Percentiles rank a stretch among this genome's conserved stretches.
Evolutionary conservation across 208 protist species (phyloP).

Genomic region (Phytomonas francai): DNA sequence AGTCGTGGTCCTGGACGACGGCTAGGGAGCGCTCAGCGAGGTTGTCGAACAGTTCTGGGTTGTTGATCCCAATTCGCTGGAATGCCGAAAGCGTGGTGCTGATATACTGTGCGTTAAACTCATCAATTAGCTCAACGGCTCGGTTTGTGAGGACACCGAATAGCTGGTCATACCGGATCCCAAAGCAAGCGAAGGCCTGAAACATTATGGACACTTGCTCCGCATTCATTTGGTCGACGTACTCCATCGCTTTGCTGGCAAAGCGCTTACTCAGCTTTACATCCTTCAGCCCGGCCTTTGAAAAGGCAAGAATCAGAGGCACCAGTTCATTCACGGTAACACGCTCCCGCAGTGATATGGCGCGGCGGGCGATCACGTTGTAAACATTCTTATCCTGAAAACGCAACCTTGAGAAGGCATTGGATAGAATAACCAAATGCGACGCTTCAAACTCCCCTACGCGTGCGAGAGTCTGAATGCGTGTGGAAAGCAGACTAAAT

Average conservation of each 20-base stretch:
- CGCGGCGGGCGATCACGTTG: conserved; percentile 71
- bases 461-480: conserved; percentile 80
- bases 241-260: conserved; percentile 87
- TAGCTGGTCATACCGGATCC: conserved; percentile 89
- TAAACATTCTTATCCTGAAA: conserved; percentile 79
- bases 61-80: conserved; percentile 89
- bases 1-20: conserved; percentile 88
- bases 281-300: conserved; percentile 80
- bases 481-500: conserved; percentile 65
- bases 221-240: conserved; percentile 88
- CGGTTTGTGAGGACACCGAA: conserved; percentile 90
- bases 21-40: conserved; percentile 83
- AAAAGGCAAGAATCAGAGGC: conserved; percentile 77
- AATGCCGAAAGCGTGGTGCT: conserved; percentile 84
- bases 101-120: conserved; percentile 89
- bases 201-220: conserved; percentile 86
- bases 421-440: conserved; percentile 84
- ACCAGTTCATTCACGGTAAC: conserved; percentile 87
- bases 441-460: conserved; percentile 86
- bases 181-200: conserved; percentile 84
- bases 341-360: conserved; percentile 83
- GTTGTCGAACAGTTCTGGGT: conserved; percentile 90
- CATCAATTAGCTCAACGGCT: conserved; percentile 88
- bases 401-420: conserved; percentile 69
- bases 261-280: conserved; percentile 85